Evolutionary conservation across 106 monocot species (phyloP), one percentile per base, ranked within the genome.

Genomic region (Narthecium ossifragum): DNA sequence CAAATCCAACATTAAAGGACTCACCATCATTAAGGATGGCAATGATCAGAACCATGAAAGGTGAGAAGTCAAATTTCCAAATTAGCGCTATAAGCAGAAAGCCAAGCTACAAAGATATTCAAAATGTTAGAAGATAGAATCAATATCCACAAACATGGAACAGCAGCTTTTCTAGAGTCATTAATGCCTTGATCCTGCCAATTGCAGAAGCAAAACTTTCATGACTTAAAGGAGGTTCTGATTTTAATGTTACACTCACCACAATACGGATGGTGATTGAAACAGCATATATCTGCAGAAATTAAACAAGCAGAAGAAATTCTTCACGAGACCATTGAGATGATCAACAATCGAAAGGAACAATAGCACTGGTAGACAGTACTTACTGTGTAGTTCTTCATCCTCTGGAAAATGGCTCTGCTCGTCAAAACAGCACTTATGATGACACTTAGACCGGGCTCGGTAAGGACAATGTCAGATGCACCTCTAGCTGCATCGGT

Each of bases 201-300:
- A n/a, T n/a, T n/a, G n/a, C n/a, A n/a, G n/a, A 5, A 36, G 5
- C 36, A 6, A 36, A 36, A 36, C 10, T 6, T 36, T 36, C 36
- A 39, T 46, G n/a, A n/a, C n/a, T n/a, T 51, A 51, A 43, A 22
- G 15, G 17, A 36, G 13, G 11, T 52, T 17, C 4, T 4, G 26
- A 34, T 23, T 63, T 21, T 18, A 57, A 31, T 70, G 40, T 17
- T 37, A 31, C 75, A 70, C 92, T 86, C 73, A 92, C 92, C 51
- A 92, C 92, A 70, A 92, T 92, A 84, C 92, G 92, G 62, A 92
- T 86, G 15, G 92, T 92, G 55, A 92, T 92, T 43, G 92, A 92
- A 25, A 92, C 92, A 8, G 92, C 92, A 72, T 92, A 92, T 12
- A 92, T 92, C 92, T 92, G 79, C 9, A 61, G 53, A n/a, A 39